Percentiles rank a stretch among this genome's conserved stretches.
These are phyloP conservation scores for Neofusicoccum kwambonambiense DNA, from an alignment of 2,329 filamentous ascomycete species.

Conservation along the genomic window DNA sequence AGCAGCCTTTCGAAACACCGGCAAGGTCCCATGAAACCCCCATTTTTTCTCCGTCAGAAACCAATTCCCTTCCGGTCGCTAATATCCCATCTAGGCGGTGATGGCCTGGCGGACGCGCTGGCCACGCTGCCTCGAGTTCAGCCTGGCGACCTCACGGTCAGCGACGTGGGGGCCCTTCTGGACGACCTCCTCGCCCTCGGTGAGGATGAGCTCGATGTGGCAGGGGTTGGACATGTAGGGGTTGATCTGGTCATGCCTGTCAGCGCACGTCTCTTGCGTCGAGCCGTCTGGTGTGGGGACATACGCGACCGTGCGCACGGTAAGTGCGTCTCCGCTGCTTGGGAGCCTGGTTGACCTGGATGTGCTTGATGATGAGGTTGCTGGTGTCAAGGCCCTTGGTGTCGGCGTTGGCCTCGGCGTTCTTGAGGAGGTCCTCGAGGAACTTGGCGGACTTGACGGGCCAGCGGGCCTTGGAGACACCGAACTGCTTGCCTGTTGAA, in stretches of 20 bases:
- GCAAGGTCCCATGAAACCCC: slow-evolving; percentile 15
- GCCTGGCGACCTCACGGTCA: slow-evolving; percentile 63
- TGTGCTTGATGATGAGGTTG: slow-evolving; percentile 99
- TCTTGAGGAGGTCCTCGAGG: slow-evolving; percentile 82
- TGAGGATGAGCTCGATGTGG: slow-evolving; percentile 99
- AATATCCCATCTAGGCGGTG: slow-evolving; percentile 46
- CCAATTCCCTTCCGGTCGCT: neutral
- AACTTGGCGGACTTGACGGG: slow-evolving; percentile 99
- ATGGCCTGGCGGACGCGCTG: slow-evolving; percentile 61
- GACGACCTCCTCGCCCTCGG: slow-evolving; percentile 93
- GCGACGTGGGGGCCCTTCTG: slow-evolving; percentile 77
- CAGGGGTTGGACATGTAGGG: slow-evolving; percentile 99
- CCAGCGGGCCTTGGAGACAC: slow-evolving; percentile 97
- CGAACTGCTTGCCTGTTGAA: slow-evolving; percentile 88
- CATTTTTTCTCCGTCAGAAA: slow-evolving; percentile 16
- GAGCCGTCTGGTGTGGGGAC: slow-evolving; percentile 43
- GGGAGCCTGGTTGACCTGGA: slow-evolving; percentile 99
- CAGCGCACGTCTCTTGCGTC: neutral
- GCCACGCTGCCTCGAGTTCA: slow-evolving; percentile 92
- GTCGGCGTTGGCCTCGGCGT: slow-evolving; percentile 47
- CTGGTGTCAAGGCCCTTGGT: slow-evolving; percentile 67
- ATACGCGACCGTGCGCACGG: slow-evolving; percentile 99
- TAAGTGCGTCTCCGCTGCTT: slow-evolving; percentile 99
- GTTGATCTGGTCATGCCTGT: slow-evolving; percentile 72
- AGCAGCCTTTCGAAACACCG: slow-evolving; percentile 18